Evolutionary conservation across 78 protist genomes (phyloP), one percentile per base, ranked within the genome.

Genomic region (Dictyostelium capitatum): DNA sequence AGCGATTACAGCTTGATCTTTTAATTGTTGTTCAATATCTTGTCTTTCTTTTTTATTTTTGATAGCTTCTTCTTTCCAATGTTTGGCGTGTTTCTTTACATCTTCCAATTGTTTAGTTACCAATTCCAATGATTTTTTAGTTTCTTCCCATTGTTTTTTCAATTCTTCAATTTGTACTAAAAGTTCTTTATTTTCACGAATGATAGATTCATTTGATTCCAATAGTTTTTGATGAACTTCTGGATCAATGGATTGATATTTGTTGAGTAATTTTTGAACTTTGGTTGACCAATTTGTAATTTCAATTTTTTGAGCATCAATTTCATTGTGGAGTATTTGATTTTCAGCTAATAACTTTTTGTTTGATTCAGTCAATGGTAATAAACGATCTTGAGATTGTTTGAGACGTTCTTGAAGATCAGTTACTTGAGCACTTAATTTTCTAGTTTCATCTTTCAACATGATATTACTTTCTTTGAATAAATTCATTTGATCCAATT

Each of bases 401-500:
- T 57, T 37, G 0, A 65, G 41, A 32, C 46, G 57, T 6, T n/a
- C 79, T 48, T 64, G 53, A 1, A 78, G 4, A 1, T 48, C 62
- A 25, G 62, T 37, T 47, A 87, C 54, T 32, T 46, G 57, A 9
- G 50, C 65, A 32, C 41, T 28, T 20, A 87, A 32, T 32, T 57
- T 74, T 50, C 67, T 87, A 12, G 93, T 64, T 51, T 87, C 93
- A 43, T 65, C 84, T 59, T 87, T 87, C 1, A 87, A 37, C 93
- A 87, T 87, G 3, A 87, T 50, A n/a, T 87, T 87, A n/a, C 56
- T 25, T 47, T 87, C 93, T 32, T 80, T 74, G 56, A 87, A 87
- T 12, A 87, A 79, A 77, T 87, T 87, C 93, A 87, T 87, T 77
- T 87, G 93, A 4, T 87, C 93, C 41, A 87, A 51, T 65, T 87